Conservation (phyloP, 441 rosid species). For the Croton laevigatus region DNA sequence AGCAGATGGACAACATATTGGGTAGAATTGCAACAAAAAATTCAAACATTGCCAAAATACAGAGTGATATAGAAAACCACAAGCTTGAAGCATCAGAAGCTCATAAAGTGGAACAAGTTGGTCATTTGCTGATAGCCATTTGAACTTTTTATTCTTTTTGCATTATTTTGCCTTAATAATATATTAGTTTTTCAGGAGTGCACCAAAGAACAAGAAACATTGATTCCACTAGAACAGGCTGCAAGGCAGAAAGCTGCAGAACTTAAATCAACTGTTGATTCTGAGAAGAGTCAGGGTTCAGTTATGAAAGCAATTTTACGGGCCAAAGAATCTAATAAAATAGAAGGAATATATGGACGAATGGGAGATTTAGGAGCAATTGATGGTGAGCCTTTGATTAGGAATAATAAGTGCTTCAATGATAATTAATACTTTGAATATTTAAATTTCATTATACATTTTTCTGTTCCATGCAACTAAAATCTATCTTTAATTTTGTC, state of each 20-base stretch:
- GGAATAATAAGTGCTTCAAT: slow-evolving; percentile 3
- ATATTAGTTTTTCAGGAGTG: slow-evolving; percentile 53
- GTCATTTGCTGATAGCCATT: slow-evolving; percentile 19
- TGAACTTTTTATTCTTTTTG: slow-evolving; percentile 14
- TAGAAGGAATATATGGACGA: slow-evolving; percentile 91
- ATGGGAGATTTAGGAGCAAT: slow-evolving; percentile 99
- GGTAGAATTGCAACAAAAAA: slow-evolving; percentile 48
- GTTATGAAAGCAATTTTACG: slow-evolving; percentile 82
- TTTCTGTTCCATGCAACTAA: slow-evolving; percentile 2
- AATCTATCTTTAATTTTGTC: background rate
- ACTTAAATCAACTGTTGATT: slow-evolving; percentile 69
- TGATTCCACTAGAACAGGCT: slow-evolving; percentile 83
- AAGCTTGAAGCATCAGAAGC: slow-evolving; percentile 65
- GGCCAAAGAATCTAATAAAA: slow-evolving; percentile 74
- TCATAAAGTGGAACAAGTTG: slow-evolving; percentile 68
- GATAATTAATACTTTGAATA: background rate
- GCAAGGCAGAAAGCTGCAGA: slow-evolving; percentile 91
- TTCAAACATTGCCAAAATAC: slow-evolving; percentile 42
- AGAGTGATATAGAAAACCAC: slow-evolving; percentile 55
- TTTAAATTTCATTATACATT: background rate
- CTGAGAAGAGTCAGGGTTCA: slow-evolving; percentile 92
- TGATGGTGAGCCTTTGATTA: slow-evolving; percentile 58
- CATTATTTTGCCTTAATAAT: slow-evolving; percentile 8
- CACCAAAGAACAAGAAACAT: slow-evolving; percentile 71
- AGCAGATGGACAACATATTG: slow-evolving; percentile 60